These are phyloP conservation scores for Drechslerella stenobrocha DNA, from an alignment of 2,329 filamentous ascomycete species.

Conservation along the genomic window DNA sequence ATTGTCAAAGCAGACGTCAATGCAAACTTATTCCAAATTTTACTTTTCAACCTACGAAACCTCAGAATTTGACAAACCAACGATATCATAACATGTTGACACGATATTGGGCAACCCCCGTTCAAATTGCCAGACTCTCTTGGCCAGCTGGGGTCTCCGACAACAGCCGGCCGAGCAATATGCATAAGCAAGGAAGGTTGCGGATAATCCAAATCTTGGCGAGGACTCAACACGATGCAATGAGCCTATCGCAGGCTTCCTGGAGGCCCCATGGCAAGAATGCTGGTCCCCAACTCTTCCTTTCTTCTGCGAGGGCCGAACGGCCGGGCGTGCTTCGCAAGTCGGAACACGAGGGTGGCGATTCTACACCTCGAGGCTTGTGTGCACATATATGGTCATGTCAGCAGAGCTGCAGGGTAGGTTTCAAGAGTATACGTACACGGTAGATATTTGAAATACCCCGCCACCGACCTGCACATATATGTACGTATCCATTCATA, in stretches of 20 bases:
- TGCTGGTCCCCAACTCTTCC: conserved; percentile 18
- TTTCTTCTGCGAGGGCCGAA: conserved; percentile 1
- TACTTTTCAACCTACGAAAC: conserved; percentile 25
- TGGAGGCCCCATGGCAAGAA: conserved; percentile 6
- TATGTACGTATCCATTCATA: conserved; percentile 37
- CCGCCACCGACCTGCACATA: conserved; percentile 35
- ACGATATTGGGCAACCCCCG: background rate
- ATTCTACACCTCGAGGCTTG: too few relatives aligned
- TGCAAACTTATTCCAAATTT: conserved; percentile 45
- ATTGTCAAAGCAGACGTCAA: background rate
- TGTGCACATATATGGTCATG: too few relatives aligned
- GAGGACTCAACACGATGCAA: background rate
- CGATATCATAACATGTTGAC: conserved; percentile 22
- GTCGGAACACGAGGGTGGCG: conserved; percentile 48
- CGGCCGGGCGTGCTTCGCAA: conserved; percentile 33
- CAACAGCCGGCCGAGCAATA: conserved; percentile 12
- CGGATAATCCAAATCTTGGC: conserved; percentile 12
- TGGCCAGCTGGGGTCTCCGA: conserved; percentile 11
- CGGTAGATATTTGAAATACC: conserved; percentile 49
- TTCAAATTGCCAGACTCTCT: conserved; percentile 10
- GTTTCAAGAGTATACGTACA: too few relatives aligned
- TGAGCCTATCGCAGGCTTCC: background rate
- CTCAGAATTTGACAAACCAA: conserved; percentile 23
- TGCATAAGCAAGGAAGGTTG: conserved; percentile 16
- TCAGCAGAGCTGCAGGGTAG: too few relatives aligned